Percentiles rank a stretch among this genome's conserved stretches.
These are phyloP conservation scores for Globisporangium rhizosaccharum DNA, from an alignment of 352 stramenopile species.

Conservation along the genomic window DNA sequence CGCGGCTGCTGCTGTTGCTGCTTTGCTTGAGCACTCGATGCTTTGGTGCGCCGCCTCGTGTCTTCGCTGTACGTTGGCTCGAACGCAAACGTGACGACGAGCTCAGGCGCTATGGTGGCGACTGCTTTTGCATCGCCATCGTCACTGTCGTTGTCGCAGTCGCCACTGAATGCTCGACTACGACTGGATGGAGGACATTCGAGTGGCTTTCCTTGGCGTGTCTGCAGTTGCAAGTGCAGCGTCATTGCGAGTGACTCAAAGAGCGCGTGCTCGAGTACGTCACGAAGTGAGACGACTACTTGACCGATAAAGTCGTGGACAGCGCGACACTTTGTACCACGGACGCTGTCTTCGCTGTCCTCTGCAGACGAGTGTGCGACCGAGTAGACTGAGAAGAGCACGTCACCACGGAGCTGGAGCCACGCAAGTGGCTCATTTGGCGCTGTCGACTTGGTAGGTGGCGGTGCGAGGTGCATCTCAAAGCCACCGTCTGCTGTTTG, in stretches of 20 bases:
- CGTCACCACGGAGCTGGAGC: slow-evolving; percentile 46
- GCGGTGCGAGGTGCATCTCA: slow-evolving; percentile 42
- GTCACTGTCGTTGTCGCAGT: not conserved
- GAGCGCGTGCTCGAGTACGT: slow-evolving; percentile 30
- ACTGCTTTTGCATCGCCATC: not conserved
- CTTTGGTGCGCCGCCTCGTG: not conserved
- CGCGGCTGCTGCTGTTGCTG: not conserved
- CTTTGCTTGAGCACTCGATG: not conserved
- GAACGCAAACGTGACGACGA: slow-evolving; percentile 44
- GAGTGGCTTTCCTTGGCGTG: slow-evolving; percentile 30
- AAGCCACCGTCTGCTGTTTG: slow-evolving; percentile 18
- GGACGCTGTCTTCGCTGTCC: not conserved
- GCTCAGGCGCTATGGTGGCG: slow-evolving; percentile 2
- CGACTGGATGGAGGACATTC: not conserved
- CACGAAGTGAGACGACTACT: slow-evolving; percentile 31
- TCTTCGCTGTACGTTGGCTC: slow-evolving; percentile 21
- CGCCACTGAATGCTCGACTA: not conserved
- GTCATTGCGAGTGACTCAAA: slow-evolving; percentile 18
- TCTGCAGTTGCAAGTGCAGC: slow-evolving; percentile 27
- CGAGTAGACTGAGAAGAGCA: slow-evolving; percentile 61
- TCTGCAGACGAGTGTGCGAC: not conserved
- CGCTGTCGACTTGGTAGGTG: slow-evolving; percentile 1
- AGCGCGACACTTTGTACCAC: not conserved
- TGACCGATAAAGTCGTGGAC: slow-evolving; percentile 54
- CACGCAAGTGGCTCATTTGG: slow-evolving; percentile 25